Evolutionary conservation across 176 grass and related monocot species (phyloP), one percentile per base, ranked within the genome.

Genomic region (Oryza australiensis): DNA sequence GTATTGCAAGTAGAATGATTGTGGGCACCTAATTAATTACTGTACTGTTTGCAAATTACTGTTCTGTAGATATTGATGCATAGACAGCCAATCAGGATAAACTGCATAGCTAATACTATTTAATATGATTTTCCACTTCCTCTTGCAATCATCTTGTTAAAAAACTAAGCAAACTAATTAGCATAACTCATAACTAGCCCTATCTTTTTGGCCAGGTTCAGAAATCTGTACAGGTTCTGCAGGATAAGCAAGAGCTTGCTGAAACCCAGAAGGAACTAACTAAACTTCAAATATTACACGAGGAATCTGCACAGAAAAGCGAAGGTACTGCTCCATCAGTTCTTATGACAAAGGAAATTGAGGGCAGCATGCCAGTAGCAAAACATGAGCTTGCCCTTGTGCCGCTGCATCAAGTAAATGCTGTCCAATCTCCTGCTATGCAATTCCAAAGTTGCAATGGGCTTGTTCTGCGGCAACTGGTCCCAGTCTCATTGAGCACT

Each of bases 211-310:
- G 28, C 60, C 92, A 99, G 93, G 87, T 99, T 72, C 91, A 92
- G 74, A 92, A 90, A 83, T 92, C 83, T 57, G 85, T 99, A 57
- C 91, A 94, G 48, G 84, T 94, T 15, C 59, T 99, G 67, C 90
- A 94, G 84, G 91, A 99, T 64, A 94, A 90, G 69, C 97, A 99
- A 70, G 97, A 96, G 38, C 77, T 94, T 53, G 83, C 85, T 77
- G 93, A 96, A 67, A 27, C 91, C 51, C 93, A 92, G 66, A 96
- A 87, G 65, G 93, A 94, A 81, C 84, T 99, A 70, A 74, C 51
- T 26, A 92, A 99, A 86, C 89, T 92, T 86, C 91, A 99, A 68
- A 43, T 91, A 10, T 45, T 79, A 10, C 89, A 89, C 3, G 94
- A 96, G 67, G 97, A 99, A 30, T 53, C 87, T 70, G 1, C 66